phyloP scores from a whole-genome alignment of 2,329 filamentous ascomycete genomes.

The Dothistroma septosporum region DNA sequence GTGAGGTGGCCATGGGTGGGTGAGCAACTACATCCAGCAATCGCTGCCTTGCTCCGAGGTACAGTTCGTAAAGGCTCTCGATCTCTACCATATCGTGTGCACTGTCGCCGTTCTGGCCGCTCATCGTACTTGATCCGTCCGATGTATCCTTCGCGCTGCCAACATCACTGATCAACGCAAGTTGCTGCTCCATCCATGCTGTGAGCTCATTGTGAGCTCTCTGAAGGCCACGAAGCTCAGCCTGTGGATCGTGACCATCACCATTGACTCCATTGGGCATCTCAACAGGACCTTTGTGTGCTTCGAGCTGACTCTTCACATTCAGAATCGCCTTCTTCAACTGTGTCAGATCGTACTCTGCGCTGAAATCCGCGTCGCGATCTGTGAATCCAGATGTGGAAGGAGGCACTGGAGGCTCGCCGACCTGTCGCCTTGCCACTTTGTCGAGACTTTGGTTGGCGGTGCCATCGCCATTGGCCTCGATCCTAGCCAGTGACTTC shows the following conservation, averaged over 20 bases:
- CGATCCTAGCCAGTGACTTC: conserved; percentile 21
- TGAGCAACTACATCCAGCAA: conserved; percentile 25
- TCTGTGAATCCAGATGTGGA: conserved; percentile 17
- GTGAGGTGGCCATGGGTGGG: conserved; percentile 3
- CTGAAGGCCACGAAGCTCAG: conserved; percentile 28
- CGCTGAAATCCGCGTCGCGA: conserved; percentile 20
- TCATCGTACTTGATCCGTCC: not conserved
- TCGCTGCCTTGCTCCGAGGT: conserved; percentile 24
- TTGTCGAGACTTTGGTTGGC: conserved; percentile 25
- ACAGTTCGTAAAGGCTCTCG: conserved; percentile 27
- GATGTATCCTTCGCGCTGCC: conserved; percentile 9
- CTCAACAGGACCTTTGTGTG: conserved; percentile 11
- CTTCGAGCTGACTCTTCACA: conserved; percentile 22
- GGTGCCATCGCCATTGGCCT: conserved; percentile 15
- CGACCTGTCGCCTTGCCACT: conserved; percentile 25
- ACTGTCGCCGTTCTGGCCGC: conserved; percentile 1
- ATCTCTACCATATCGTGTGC: conserved; percentile 21
- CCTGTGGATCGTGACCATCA: conserved; percentile 7
- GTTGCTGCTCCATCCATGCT: conserved; percentile 33
- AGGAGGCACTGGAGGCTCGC: conserved; percentile 30
- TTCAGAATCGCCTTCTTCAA: conserved; percentile 32
- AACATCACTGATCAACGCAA: conserved; percentile 28
- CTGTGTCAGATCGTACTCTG: conserved; percentile 26
- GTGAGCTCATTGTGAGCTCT: conserved; percentile 32
- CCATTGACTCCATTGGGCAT: conserved; percentile 5